A percentile compares a stretch with the other conserved stretches of the same genome.
Evolutionary conservation across 805 yeast genomes (phyloP).

Genomic region (Starmerella potacharoeniae): DNA sequence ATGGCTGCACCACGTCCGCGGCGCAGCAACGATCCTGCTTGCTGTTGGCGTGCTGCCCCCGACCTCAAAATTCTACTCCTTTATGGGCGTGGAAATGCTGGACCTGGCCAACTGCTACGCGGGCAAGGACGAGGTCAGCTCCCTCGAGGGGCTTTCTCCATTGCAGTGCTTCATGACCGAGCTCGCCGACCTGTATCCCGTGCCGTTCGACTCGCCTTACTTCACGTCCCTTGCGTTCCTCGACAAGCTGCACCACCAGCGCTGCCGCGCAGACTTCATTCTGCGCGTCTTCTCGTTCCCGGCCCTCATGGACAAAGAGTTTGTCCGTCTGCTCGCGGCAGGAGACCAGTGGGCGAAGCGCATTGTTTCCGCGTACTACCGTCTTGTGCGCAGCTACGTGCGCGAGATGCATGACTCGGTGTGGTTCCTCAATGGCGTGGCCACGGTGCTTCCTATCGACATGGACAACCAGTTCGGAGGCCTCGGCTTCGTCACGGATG

Average conservation of each 20-base stretch:
- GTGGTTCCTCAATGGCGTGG: slow-evolving; percentile 89
- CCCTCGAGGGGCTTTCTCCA: slow-evolving; percentile 21
- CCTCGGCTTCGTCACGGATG: slow-evolving; percentile 34
- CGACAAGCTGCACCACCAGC: slow-evolving; percentile 66
- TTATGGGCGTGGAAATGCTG: slow-evolving; percentile 77
- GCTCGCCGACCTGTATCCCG: slow-evolving; percentile 77
- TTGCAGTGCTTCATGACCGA: slow-evolving; percentile 68
- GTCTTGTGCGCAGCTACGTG: slow-evolving; percentile 66
- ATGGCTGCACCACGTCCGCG: slow-evolving; percentile 94
- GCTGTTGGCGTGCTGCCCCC: slow-evolving; percentile 91
- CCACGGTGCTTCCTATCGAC: slow-evolving; percentile 78
- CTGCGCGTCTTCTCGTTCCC: slow-evolving; percentile 85
- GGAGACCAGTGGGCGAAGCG: slow-evolving; percentile 85
- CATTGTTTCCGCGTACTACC: slow-evolving; percentile 80
- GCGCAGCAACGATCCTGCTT: slow-evolving; percentile 88
- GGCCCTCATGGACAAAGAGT: slow-evolving; percentile 72
- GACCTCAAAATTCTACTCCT: slow-evolving; percentile 50
- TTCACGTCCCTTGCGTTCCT: slow-evolving; percentile 75
- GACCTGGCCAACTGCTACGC: slow-evolving; percentile 58
- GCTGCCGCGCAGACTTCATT: slow-evolving; percentile 75
- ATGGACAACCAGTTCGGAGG: slow-evolving; percentile 77
- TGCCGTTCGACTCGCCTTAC: slow-evolving; percentile 72
- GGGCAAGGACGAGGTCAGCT: not conserved
- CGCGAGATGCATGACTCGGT: slow-evolving; percentile 79
- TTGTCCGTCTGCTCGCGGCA: slow-evolving; percentile 63